Percentiles rank a stretch among this genome's conserved stretches.
Evolutionary conservation across 495 filamentous ascomycete species (phyloP).

Genomic region (Chaetomium fimeti): DNA sequence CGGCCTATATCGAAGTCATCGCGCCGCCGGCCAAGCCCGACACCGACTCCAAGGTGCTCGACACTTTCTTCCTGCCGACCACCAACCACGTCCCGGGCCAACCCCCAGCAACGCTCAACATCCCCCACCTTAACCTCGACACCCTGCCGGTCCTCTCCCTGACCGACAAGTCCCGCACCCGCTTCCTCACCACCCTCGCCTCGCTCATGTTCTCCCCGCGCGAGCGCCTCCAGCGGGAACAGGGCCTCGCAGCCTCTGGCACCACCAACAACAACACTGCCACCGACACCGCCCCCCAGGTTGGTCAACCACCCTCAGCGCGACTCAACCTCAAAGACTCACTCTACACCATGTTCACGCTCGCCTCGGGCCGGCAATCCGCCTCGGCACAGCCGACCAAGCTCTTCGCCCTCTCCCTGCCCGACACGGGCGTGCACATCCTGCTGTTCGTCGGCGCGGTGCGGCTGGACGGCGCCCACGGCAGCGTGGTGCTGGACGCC

Average conservation of each 20-base stretch:
- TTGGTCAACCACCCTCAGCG: not conserved
- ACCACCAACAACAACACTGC: slow-evolving; percentile 8
- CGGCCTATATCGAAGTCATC: slow-evolving; percentile 47
- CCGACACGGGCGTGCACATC: slow-evolving; percentile 35
- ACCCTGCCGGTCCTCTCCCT: slow-evolving; percentile 42
- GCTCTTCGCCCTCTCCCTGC: slow-evolving; percentile 42
- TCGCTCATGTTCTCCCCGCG: slow-evolving; percentile 41
- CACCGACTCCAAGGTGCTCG: slow-evolving; percentile 17
- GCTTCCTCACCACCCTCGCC: slow-evolving; percentile 41
- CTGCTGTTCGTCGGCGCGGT: slow-evolving; percentile 45
- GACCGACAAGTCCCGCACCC: slow-evolving; percentile 27
- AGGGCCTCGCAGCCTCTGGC: not conserved
- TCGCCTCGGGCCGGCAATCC: slow-evolving; percentile 44
- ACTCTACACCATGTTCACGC: slow-evolving; percentile 46
- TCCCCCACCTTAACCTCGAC: slow-evolving; percentile 45
- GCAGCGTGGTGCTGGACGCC: slow-evolving; percentile 48
- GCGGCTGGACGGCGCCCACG: slow-evolving; percentile 42
- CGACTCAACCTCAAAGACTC: slow-evolving; percentile 52
- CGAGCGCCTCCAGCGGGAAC: slow-evolving; percentile 40
- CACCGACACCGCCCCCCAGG: not conserved
- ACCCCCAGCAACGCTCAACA: slow-evolving; percentile 38
- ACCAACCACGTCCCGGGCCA: slow-evolving; percentile 19
- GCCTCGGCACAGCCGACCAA: slow-evolving; percentile 31
- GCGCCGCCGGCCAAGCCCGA: slow-evolving; percentile 36
- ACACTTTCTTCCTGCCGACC: slow-evolving; percentile 37